Evolutionary conservation across 2,329 filamentous ascomycete species (phyloP), one percentile per base, ranked within the genome.

Genomic region (Fusarium subglutinans): DNA sequence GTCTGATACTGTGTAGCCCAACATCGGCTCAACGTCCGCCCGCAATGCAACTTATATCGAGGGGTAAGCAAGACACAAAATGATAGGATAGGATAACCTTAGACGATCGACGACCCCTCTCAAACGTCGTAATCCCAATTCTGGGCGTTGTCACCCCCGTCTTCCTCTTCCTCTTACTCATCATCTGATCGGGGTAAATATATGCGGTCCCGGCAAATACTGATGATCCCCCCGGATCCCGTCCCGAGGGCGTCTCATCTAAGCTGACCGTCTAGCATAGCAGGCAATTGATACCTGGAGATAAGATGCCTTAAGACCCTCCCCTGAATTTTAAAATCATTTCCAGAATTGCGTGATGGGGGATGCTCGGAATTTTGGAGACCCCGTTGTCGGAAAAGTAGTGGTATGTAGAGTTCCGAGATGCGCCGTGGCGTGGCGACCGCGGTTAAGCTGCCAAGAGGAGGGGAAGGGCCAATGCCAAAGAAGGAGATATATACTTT

Each of bases 151-250:
- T 37, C 57, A 69, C 54, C 35, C 35, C 38, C 58, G 41, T 65
- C 33, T 53, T 28, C 37, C 28, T 65, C 38, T 44, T 35, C 33
- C 54, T 63, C 40, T 66, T 58, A 51, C 33, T 38, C 62, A 74
- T 74, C 71, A 72, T 74, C 57, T 73, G 71, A 74, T 74, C 67
- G 71, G 71, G 64, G 71, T 47, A 54, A 43, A 33, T 44, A 60
- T 24, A 48, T 41, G 45, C 26, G 28, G 24, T 50, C 43, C 71
- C 71, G 66, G 48, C 30, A 65, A 26, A 66, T 55, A 22, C 22
- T 54, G 44, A 44, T 41, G 44, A 45, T 50, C 22, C 62, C 57
- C 66, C 54, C 66, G 71, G 71, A 35, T 68, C n/a, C 5, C 33
- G 33, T 68, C 45, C 70, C 71, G 71, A 69, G 53, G 54, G 66